Base-by-base conservation (phyloP, 306 rosid species). In the Sphenostylis stenocarpa region DNA sequence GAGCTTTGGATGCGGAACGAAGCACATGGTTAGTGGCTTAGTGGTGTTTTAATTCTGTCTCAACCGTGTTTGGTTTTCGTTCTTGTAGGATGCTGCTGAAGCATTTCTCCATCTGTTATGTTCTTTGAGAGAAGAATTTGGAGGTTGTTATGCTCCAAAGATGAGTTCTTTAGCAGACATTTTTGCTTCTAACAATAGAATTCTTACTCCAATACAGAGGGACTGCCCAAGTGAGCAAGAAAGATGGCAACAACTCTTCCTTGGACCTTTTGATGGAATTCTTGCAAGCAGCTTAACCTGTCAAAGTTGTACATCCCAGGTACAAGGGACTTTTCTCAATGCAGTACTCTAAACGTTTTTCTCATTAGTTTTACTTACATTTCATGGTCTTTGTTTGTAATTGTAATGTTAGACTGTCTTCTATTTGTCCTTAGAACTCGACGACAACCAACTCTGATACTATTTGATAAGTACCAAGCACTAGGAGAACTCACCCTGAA, bases 261-360 rank as follows among this genome's bases (percentile, higher is more conserved):
- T 95, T 82, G 97, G 97, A 83, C 96, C 98, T 51, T 90, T 95
- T 80, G 93, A 95, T 77, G 98, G 97, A 85, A 85, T 90, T 86
- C 95, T 95, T 67, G 85, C 92, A 77, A 95, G 98, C 86, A 83
- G 83, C 77, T 86, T 95, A 71, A 88, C 95, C 61, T 95, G 98
- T 79, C 91, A 73, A 84, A 95, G 87, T 72, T 95, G 98, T 82
- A 88, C 92, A 55, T 88, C 97, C 15, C 93, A 89, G 97, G 97
- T 95, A 81, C 48, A 36, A 24, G 15, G 75, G 56, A 41, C 75
- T 73, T 80, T 75, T 72, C 45, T 61, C 29, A 75, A 44, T 65
- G 70, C 56, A 77, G 34, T 75, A 13, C 66, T 5, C 12, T n/a
- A 21, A 55, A 26, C 41, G n/a, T 17, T 64, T 44, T 64, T 64